Evolutionary conservation across 768 basidiomycete genomes (phyloP).

Genomic region (Mycena vulgaris): DNA sequence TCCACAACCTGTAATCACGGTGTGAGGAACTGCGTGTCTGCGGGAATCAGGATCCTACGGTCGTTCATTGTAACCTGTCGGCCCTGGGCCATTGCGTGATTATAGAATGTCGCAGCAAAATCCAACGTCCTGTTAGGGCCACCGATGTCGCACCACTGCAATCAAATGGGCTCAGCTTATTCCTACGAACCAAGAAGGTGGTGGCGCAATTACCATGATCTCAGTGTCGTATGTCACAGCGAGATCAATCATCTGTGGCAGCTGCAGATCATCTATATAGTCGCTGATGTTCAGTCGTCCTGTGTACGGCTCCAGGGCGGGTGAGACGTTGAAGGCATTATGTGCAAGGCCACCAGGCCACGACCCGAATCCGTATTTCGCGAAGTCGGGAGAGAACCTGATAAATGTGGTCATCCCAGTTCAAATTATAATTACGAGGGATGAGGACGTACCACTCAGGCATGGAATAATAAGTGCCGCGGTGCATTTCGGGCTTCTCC

Average conservation of each 20-base stretch:
- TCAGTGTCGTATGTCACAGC: constrained; percentile 64
- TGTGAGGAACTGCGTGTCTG: background rate
- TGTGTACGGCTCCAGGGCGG: constrained; percentile 67
- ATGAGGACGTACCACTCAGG: constrained; percentile 62
- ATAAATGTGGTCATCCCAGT: background rate
- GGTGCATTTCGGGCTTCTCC: constrained; percentile 65
- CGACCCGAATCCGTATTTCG: constrained; percentile 61
- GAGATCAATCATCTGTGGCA: constrained; percentile 67
- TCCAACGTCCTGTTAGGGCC: constrained; percentile 63
- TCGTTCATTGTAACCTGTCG: constrained; percentile 63
- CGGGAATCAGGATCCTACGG: constrained; percentile 39
- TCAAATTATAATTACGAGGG: background rate
- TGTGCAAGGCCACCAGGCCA: constrained; percentile 72
- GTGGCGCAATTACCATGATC: constrained; percentile 61
- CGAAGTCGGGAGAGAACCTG: constrained; percentile 71
- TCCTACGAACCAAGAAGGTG: background rate
- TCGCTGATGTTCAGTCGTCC: constrained; percentile 65
- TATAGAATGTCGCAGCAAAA: constrained; percentile 63
- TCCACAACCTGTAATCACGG: constrained; percentile 57
- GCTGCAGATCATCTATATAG: constrained; percentile 66
- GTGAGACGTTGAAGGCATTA: constrained; percentile 62
- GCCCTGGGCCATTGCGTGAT: constrained; percentile 55
- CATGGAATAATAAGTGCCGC: constrained; percentile 73
- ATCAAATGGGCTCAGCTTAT: background rate
- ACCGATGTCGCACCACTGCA: constrained; percentile 72